Conservation (phyloP, 805 yeast genomes). For the Candida pini region DNA sequence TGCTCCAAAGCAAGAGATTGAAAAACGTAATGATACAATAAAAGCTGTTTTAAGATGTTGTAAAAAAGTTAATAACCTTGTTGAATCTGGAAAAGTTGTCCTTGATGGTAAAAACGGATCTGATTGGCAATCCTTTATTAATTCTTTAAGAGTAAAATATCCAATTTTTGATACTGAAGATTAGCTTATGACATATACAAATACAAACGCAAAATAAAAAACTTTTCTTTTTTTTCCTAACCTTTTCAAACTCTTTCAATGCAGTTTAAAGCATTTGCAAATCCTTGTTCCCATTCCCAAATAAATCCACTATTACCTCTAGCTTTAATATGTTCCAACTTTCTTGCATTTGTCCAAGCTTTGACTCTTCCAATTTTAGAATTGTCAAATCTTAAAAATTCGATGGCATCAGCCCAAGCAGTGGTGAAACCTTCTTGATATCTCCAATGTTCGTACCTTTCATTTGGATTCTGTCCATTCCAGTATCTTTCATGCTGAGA, state of each 20-base stretch:
- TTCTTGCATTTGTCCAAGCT: conserved; percentile 64
- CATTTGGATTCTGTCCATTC: conserved; percentile 51
- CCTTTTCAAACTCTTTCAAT: too few species aligned
- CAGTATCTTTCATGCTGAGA: conserved; percentile 60
- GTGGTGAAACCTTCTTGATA: conserved; percentile 71
- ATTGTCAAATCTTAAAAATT: conserved; percentile 62
- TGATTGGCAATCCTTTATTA: conserved; percentile 20
- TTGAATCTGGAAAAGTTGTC: conserved; percentile 15
- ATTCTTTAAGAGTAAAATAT: conserved; percentile 13
- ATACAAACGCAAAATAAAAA: neutral
- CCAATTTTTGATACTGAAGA: conserved; percentile 20
- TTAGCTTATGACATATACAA: conserved; percentile 1
- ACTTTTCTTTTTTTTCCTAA: too few species aligned
- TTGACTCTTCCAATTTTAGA: conserved; percentile 68
- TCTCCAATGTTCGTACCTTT: conserved; percentile 73
- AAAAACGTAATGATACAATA: conserved; percentile 42
- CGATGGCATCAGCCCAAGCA: conserved; percentile 70
- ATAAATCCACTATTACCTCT: conserved; percentile 52
- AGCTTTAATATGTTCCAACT: conserved; percentile 49
- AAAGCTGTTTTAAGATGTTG: conserved; percentile 28
- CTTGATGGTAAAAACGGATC: conserved; percentile 14
- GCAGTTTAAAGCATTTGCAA: conserved; percentile 53
- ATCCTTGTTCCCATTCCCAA: conserved; percentile 94
- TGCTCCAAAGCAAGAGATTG: conserved; percentile 65
- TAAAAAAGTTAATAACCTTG: conserved; percentile 18